Percentiles rank a stretch among this genome's conserved stretches.
phyloP scores from a whole-genome alignment of 805 yeast genomes.

The Metschnikowia aberdeeniae region DNA sequence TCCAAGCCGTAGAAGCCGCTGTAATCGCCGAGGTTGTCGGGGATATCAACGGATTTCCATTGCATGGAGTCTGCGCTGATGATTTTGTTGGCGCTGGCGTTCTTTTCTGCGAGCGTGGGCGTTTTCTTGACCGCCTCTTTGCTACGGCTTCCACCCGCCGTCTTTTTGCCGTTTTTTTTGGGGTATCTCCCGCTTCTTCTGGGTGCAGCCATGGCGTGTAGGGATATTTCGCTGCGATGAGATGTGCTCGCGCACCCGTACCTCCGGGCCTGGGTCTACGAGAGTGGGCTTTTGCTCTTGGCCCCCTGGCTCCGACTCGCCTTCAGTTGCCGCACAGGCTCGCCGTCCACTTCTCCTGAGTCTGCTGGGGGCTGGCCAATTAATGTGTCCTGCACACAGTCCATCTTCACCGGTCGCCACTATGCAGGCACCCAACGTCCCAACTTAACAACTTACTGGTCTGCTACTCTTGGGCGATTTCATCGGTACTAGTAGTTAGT shows the following conservation, averaged over 20 bases:
- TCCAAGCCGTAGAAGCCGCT: constrained; percentile 92
- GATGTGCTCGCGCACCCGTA: not conserved
- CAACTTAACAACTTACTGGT: too few relatives aligned
- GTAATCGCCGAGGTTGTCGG: constrained; percentile 80
- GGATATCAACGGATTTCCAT: constrained; percentile 83
- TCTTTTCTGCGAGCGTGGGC: constrained; percentile 29
- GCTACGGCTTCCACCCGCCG: not conserved
- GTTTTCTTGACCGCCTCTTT: constrained; percentile 10
- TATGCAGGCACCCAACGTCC: too few relatives aligned
- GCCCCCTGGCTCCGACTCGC: too few relatives aligned
- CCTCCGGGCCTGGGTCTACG: not conserved
- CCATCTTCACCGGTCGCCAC: too few relatives aligned
- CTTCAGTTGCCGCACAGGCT: too few relatives aligned
- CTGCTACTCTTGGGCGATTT: too few relatives aligned
- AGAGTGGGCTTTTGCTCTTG: too few relatives aligned
- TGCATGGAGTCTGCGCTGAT: constrained; percentile 49
- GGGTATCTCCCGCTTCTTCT: not conserved
- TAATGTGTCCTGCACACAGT: too few relatives aligned
- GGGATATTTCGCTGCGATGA: not conserved
- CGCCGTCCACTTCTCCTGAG: too few relatives aligned
- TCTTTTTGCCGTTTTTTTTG: constrained; percentile 3
- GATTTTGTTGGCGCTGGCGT: constrained; percentile 31
- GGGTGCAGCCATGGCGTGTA: not conserved
- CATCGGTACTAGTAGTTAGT: too few relatives aligned
- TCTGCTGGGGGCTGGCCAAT: too few relatives aligned